Evolutionary conservation across 2,329 filamentous ascomycete species (phyloP).

Genomic region (Diaporthe nobilis): DNA sequence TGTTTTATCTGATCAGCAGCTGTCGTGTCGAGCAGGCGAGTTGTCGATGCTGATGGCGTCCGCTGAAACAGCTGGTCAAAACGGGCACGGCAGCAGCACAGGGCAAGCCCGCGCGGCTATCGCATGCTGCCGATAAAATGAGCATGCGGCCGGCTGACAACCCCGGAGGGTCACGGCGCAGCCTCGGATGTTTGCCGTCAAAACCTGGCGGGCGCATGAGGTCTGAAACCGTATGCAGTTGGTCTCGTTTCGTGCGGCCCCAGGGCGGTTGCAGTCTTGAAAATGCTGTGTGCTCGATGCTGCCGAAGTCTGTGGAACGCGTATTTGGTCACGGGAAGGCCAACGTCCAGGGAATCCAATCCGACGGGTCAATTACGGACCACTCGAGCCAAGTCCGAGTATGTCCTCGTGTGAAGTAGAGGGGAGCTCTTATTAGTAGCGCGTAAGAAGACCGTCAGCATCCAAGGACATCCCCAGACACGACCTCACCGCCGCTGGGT

Average conservation of each 20-base stretch:
- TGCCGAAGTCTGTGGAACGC: neutral
- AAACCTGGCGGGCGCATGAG: conserved; percentile 26
- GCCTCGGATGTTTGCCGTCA: conserved; percentile 29
- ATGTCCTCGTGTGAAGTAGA: neutral
- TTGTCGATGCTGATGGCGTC: conserved; percentile 4
- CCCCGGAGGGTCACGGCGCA: conserved; percentile 8
- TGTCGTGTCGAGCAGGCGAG: conserved; percentile 14
- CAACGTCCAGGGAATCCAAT: neutral
- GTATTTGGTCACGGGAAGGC: neutral
- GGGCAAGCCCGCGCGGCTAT: conserved; percentile 22
- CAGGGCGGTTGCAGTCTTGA: conserved; percentile 13
- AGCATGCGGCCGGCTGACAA: conserved; percentile 1
- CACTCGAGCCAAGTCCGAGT: neutral
- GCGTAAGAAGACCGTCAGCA: conserved; percentile 21
- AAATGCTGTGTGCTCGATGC: conserved; percentile 3
- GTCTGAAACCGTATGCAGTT: conserved; percentile 26
- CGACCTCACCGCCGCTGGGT: conserved; percentile 29
- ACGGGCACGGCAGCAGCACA: conserved; percentile 21
- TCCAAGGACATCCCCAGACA: conserved; percentile 34
- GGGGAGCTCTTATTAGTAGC: conserved; percentile 3
- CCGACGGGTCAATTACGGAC: conserved; percentile 9
- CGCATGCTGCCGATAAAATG: neutral
- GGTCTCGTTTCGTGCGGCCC: conserved; percentile 27
- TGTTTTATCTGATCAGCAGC: conserved; percentile 30
- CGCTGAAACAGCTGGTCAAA: conserved; percentile 24